Conservation (phyloP, 2,329 filamentous ascomycete genomes). For the Cordyceps pruinosa region DNA sequence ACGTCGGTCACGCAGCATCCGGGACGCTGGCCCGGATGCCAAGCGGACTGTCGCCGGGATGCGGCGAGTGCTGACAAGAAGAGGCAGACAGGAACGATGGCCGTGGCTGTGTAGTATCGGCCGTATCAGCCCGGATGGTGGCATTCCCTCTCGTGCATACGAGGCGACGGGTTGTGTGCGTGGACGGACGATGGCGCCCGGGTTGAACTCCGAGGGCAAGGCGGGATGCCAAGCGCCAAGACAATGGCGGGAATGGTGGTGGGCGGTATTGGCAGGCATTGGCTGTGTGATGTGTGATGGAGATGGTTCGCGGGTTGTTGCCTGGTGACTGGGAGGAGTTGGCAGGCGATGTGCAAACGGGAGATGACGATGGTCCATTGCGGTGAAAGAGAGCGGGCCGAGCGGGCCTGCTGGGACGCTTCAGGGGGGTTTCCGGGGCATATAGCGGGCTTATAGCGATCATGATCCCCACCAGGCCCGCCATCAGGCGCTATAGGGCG, state of each 20-base stretch:
- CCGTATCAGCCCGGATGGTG: background rate
- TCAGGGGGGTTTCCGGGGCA: no score
- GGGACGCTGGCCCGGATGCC: background rate
- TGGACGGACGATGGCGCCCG: background rate
- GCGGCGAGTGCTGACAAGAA: background rate
- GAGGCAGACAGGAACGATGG: background rate
- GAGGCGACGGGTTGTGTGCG: no score
- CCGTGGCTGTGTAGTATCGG: background rate
- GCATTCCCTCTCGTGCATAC: no score
- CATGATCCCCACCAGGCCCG: background rate
- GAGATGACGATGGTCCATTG: background rate
- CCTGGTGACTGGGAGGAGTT: no score
- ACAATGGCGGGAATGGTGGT: background rate
- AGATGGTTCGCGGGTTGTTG: background rate
- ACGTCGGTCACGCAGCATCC: slow-evolving; percentile 5
- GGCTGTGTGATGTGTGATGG: background rate
- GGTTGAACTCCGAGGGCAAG: background rate
- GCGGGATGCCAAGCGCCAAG: background rate
- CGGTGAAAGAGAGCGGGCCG: background rate
- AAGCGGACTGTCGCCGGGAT: background rate
- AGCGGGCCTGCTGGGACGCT: no score
- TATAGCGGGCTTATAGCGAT: background rate
- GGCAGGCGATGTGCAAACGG: no score
- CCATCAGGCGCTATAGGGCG: background rate
- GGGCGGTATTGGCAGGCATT: background rate